phyloP scores from a whole-genome alignment of 108 stramenopile species.

The Nitzschia palea region DNA sequence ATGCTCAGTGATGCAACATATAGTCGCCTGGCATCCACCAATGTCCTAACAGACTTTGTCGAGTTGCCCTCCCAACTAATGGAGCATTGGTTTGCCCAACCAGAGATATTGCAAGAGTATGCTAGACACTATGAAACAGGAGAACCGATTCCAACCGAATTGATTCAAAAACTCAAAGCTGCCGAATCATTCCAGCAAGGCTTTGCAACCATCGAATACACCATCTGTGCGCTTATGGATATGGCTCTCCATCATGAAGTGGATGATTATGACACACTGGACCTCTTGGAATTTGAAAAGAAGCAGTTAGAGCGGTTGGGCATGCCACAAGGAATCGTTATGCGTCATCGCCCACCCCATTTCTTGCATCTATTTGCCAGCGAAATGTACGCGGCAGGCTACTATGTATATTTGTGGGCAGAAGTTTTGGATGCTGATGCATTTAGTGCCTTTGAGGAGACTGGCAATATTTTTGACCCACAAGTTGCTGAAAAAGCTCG shows the following conservation, averaged over 20 bases:
- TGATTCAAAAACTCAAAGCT: constrained; percentile 63
- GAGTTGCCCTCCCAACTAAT: constrained; percentile 77
- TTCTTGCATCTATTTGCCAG: constrained; percentile 68
- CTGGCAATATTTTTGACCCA: constrained; percentile 64
- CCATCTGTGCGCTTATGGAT: constrained; percentile 74
- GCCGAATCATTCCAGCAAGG: constrained; percentile 75
- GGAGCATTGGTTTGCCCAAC: constrained; percentile 78
- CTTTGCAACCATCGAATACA: constrained; percentile 77
- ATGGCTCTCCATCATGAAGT: constrained; percentile 74
- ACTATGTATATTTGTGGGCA: constrained; percentile 70
- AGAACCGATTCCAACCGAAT: constrained; percentile 65
- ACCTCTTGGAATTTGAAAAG: constrained; percentile 65
- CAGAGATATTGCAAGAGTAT: constrained; percentile 60
- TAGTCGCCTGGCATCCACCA: constrained; percentile 64
- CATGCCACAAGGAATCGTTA: constrained; percentile 81
- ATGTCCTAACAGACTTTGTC: constrained; percentile 74
- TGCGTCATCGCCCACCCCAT: constrained; percentile 78
- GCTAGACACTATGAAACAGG: constrained; percentile 67
- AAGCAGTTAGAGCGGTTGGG: constrained; percentile 58
- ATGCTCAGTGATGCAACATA: constrained; percentile 75
- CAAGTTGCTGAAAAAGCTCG: constrained; percentile 52
- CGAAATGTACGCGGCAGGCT: constrained; percentile 61
- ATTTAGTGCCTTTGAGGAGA: constrained; percentile 75
- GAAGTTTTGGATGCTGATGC: constrained; percentile 77
- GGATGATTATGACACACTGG: constrained; percentile 67